Evolutionary conservation across 2,329 filamentous ascomycete genomes (phyloP), one percentile per base, ranked within the genome.

Genomic region (Pseudocercospora vitis): DNA sequence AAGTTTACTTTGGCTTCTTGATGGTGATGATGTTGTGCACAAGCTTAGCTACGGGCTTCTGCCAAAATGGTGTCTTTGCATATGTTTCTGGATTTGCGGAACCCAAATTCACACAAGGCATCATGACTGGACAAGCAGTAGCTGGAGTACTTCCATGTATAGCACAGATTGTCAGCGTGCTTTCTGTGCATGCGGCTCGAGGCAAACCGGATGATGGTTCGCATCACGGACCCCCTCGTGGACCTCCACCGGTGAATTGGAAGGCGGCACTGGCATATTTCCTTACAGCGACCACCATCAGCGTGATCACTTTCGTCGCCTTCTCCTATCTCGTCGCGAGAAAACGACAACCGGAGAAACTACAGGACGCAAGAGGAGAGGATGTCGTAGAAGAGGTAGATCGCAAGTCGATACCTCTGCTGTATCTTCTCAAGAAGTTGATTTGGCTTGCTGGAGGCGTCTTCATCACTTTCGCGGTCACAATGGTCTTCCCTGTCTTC

Each of bases 401-500:
- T 23, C 47, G 50, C 12, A 63, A 65, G 16, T 52, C 61, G 11
- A 58, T 88, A 1, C 75, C 83, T 8, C 79, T 96, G 59, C 76
- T 75, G 60, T 76, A 76, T 1, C 81, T 97, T 3, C 84, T 94
- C 64, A 75, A 76, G 56, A 95, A 95, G 70, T 81, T 97, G 39
- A 83, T 82, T 65, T 95, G 87, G 82, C 78, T 91, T 11, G 83
- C 89, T 0, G 76, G 79, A n/a, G 83, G 88, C 6, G 83, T 96
- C 11, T 90, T 89, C 64, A 69, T 91, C 59, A 91, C 86, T 67
- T 97, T 97, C 66, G 74, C 80, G 35, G 74, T 92, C 50, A 91
- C 91, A 46, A 97, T 99, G 92, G 85, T 94, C 69, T 97, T 91
- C 76, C 94, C 94, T 0, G 89, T 97, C 56, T 95, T 95, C 72